A percentile compares a stretch with the other conserved stretches of the same genome.
Conservation (phyloP, 306 rosid genomes). For the Acacia confusa region DNA sequence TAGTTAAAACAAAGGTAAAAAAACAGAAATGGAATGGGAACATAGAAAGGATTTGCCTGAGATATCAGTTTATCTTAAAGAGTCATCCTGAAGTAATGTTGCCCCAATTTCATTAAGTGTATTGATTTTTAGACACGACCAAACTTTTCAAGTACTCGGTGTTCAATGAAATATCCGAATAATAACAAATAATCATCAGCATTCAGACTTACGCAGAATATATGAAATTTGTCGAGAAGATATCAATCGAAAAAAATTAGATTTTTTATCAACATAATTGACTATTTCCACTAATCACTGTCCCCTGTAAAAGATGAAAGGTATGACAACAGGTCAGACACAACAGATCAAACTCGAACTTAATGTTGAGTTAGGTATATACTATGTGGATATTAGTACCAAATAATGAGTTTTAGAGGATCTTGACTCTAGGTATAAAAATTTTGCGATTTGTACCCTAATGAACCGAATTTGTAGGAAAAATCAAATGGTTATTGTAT, state of each 20-base stretch:
- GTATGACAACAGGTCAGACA: neutral
- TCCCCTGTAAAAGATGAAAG: conserved; percentile 31
- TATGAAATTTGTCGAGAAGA: neutral
- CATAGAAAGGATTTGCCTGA: neutral
- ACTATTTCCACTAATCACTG: conserved; percentile 53
- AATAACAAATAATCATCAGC: conserved; percentile 16
- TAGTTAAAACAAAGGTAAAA: neutral
- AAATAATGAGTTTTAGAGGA: neutral
- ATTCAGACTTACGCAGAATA: neutral
- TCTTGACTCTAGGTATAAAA: neutral
- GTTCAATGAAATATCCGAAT: conserved; percentile 75
- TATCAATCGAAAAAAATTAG: conserved; percentile 22
- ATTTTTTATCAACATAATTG: conserved; percentile 52
- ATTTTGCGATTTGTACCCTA: neutral
- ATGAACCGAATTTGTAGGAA: neutral
- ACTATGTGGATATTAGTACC: neutral
- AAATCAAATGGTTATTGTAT: neutral
- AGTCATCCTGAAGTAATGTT: conserved; percentile 69
- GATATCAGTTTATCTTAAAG: neutral
- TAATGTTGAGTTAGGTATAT: neutral
- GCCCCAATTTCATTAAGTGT: conserved; percentile 27
- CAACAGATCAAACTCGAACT: neutral
- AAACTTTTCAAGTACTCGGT: conserved; percentile 62
- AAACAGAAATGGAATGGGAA: neutral
- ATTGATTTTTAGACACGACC: conserved; percentile 55